phyloP scores from a whole-genome alignment of 768 basidiomycete species.

The Strobilomyces dryophilus region DNA sequence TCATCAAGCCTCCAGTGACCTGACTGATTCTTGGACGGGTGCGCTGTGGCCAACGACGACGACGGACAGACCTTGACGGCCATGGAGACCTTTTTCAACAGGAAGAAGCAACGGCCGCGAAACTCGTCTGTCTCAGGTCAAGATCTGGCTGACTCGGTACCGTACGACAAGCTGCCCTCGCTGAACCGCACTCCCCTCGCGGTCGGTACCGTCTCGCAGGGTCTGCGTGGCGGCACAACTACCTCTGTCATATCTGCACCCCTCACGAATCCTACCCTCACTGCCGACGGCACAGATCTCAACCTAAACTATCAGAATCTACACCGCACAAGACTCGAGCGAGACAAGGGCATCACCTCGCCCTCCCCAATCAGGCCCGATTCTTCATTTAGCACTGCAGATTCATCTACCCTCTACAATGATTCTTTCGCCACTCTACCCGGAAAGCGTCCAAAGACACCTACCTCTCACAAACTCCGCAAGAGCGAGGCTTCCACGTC shows the following conservation, averaged over 20 bases:
- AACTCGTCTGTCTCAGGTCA: conserved; percentile 57
- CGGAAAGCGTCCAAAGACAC: conserved; percentile 33
- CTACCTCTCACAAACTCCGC: conserved; percentile 33
- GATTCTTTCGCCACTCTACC: conserved; percentile 42
- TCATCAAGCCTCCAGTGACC: conserved; percentile 1
- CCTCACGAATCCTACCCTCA: conserved; percentile 78
- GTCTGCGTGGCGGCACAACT: conserved; percentile 37
- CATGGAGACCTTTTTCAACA: conserved; percentile 68
- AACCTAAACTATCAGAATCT: conserved; percentile 58
- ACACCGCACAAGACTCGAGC: conserved; percentile 47
- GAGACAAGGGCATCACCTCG: conserved; percentile 41
- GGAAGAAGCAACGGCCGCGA: conserved; percentile 55
- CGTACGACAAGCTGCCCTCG: conserved; percentile 60
- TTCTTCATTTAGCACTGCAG: conserved; percentile 52
- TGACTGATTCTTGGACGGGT: conserved; percentile 2
- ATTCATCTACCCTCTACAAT: conserved; percentile 57
- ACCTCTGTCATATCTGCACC: conserved; percentile 65
- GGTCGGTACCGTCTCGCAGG: conserved; percentile 52
- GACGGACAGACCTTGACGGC: conserved; percentile 7
- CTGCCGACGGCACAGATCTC: conserved; percentile 65
- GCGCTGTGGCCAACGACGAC: conserved; percentile 12
- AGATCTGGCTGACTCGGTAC: conserved; percentile 66
- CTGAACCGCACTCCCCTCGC: conserved; percentile 58
- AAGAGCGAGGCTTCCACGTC: conserved; percentile 56
- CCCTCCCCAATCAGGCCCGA: conserved; percentile 35